Conservation (phyloP, 2,329 filamentous ascomycete species). For the Stachybotrys chartarum region DNA sequence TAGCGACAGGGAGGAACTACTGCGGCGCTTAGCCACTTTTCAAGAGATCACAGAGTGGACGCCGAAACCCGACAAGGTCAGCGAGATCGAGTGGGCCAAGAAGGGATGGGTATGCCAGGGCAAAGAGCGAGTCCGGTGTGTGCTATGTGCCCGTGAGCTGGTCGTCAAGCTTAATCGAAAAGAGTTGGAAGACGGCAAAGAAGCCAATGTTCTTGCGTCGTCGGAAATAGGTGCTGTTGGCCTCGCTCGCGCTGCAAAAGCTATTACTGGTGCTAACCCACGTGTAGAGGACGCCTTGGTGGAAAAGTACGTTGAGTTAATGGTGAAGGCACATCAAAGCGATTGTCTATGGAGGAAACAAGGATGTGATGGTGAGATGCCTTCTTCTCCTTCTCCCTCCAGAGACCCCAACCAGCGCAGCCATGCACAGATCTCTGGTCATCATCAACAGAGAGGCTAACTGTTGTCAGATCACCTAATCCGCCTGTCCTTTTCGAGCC, state of each 20-base stretch:
- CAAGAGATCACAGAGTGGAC: slow-evolving; percentile 89
- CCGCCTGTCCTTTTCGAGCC: slow-evolving; percentile 56
- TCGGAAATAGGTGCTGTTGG: slow-evolving; percentile 46
- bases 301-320: slow-evolving; percentile 65
- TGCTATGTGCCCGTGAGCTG: slow-evolving; percentile 76
- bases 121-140: slow-evolving; percentile 77
- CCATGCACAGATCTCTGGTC: no score
- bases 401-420: no score
- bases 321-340: slow-evolving; percentile 68
- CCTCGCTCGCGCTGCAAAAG: not conserved
- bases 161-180: slow-evolving; percentile 69
- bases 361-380: slow-evolving; percentile 69
- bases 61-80: slow-evolving; percentile 80
- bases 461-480: slow-evolving; percentile 44
- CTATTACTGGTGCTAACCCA: not conserved
- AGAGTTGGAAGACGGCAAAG: slow-evolving; percentile 48
- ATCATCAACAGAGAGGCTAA: not conserved
- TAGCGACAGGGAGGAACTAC: slow-evolving; percentile 74
- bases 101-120: slow-evolving; percentile 83
- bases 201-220: slow-evolving; percentile 44
- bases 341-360: slow-evolving; percentile 80
- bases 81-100: slow-evolving; percentile 92
- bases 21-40: slow-evolving; percentile 77
- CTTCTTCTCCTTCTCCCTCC: slow-evolving; percentile 3
- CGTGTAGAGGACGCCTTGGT: slow-evolving; percentile 57